These are phyloP conservation scores for Tetrastigma voinierianum DNA, from an alignment of 164 flowering plant genomes.

Conservation along the genomic window DNA sequence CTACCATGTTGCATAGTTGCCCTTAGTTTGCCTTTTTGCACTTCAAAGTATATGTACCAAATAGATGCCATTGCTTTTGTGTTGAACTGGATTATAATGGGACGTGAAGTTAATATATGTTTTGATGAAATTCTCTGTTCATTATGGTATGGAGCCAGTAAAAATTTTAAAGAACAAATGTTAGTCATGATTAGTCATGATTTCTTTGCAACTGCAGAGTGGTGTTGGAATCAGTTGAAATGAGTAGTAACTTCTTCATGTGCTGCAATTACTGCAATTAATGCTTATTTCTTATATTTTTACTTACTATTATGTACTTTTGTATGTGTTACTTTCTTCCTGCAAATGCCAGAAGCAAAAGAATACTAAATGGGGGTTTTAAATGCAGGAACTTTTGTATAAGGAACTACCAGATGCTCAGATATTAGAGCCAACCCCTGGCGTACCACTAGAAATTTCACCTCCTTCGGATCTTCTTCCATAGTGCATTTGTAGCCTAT, in stretches of 20 bases:
- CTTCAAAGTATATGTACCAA: too few relatives aligned
- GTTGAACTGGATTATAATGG: too few relatives aligned
- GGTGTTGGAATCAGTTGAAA: too few relatives aligned
- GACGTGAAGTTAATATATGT: too few relatives aligned
- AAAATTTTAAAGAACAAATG: too few relatives aligned
- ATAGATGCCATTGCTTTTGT: too few relatives aligned
- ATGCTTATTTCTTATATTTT: neutral
- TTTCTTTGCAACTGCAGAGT: too few relatives aligned
- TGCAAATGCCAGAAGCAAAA: neutral
- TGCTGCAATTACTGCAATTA: constrained; percentile 1
- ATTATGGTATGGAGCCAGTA: too few relatives aligned
- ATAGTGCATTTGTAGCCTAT: neutral
- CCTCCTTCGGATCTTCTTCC: constrained; percentile 14
- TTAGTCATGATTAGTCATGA: too few relatives aligned
- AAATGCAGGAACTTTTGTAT: constrained; percentile 62
- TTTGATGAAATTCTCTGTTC: too few relatives aligned
- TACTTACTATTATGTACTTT: neutral
- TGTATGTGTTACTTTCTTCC: neutral
- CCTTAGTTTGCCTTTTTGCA: too few relatives aligned
- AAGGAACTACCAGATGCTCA: constrained; percentile 64
- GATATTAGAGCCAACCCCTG: constrained; percentile 72
- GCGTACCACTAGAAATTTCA: constrained; percentile 64
- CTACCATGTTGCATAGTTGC: too few relatives aligned
- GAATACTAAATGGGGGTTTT: neutral
- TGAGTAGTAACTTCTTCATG: neutral